Base-by-base conservation (phyloP, 139 green algal species). In the Chlamydomonas incerta region DNA sequence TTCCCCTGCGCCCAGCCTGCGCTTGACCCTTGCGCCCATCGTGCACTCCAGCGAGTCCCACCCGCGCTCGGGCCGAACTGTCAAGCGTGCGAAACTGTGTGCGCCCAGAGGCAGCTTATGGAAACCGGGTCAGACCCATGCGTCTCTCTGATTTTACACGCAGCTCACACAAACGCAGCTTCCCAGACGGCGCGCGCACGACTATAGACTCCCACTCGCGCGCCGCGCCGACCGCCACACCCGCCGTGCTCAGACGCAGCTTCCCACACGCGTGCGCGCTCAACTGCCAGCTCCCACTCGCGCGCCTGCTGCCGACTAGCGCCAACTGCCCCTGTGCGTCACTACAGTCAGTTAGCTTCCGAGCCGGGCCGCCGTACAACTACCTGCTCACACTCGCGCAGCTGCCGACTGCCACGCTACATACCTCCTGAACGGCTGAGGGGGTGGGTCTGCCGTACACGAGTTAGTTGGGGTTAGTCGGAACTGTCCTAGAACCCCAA, bases 71-170 rank as follows among this genome's bases (percentile, higher is more conserved):
- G 8, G 41, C 41, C n/a, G n/a, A 50, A 50, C 41, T 71, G 31
- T 29, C 65, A 71, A 29, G n/a, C 65, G 65, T 71, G 65, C 46
- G 65, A 71, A 71, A 71, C 65, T n/a, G n/a, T 71, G 65, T 71
- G 65, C 65, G 65, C 65, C 46, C n/a, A 71, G 65, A 71, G n/a
- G 65, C 65, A 71, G 65, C 65, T 46, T 20, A 37, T 71, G 65
- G 65, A 71, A 46, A 71, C n/a, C n/a, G 65, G 65, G 65, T 71
- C 65, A 41, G 65, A 4, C 65, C 65, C 62, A 71, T 71, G 65
- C 65, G n/a, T 71, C 65, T 71, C 15, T 23, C 65, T 71, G 13
- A 71, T 13, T 68, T 68, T 68, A 68, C 62, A 68, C 62, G 62
- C 62, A 68, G 62, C 62, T 68, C 65, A 71, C 65, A 71, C n/a